These are phyloP conservation scores for Hexamita inflata DNA, from an alignment of 208 protist species.

Conservation along the genomic window DNA sequence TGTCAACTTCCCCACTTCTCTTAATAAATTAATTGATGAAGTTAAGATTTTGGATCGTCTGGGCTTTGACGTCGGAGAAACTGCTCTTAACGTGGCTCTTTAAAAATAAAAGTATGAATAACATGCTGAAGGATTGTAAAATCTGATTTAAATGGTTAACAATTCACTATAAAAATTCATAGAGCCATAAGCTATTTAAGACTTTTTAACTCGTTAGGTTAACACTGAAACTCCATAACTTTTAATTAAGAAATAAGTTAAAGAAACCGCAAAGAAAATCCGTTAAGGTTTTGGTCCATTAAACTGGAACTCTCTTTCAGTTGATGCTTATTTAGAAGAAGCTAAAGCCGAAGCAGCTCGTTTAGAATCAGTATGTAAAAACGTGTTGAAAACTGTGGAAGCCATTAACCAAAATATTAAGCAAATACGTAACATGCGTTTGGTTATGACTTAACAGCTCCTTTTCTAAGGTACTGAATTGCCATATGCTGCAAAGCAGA, in stretches of 20 bases:
- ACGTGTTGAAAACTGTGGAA: not conserved
- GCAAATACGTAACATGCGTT: not conserved
- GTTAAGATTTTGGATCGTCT: not conserved
- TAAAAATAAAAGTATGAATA: not conserved
- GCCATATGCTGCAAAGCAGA: not conserved
- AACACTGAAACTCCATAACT: not conserved
- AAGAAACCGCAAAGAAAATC: not conserved
- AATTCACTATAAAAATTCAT: not conserved
- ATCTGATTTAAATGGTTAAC: not conserved
- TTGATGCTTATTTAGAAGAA: not conserved
- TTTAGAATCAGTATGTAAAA: not conserved
- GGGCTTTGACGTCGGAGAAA: not conserved
- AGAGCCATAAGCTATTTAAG: not conserved
- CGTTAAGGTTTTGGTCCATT: not conserved
- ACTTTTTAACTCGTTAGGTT: not conserved
- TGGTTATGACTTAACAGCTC: not conserved
- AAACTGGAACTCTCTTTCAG: constrained; percentile 28
- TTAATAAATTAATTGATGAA: constrained; percentile 18
- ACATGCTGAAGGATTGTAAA: not conserved
- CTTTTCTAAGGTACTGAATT: not conserved
- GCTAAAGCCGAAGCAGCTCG: not conserved
- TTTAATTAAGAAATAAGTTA: not conserved
- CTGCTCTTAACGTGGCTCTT: constrained; percentile 16
- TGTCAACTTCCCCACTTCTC: not conserved
- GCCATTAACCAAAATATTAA: not conserved